Conservation (phyloP, 2,329 filamentous ascomycete species). For the Trichoderma aggressivum region DNA sequence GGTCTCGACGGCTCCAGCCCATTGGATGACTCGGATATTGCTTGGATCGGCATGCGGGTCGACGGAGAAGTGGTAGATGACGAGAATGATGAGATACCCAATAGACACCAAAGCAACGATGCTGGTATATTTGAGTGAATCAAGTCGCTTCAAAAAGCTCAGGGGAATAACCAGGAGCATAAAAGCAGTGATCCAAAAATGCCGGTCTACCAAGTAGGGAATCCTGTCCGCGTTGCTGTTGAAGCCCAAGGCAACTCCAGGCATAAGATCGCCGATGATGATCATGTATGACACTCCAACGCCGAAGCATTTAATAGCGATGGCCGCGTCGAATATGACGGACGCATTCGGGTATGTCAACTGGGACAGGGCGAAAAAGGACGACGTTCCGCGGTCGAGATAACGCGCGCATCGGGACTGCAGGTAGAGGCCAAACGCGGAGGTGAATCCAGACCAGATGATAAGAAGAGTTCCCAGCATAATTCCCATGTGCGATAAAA, state of each 20-base stretch:
- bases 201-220: constrained; percentile 78
- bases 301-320: constrained; percentile 96
- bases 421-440: constrained; percentile 91
- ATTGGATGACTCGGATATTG: constrained; percentile 70
- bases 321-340: constrained; percentile 91
- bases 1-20: constrained; percentile 73
- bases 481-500: constrained; percentile 94
- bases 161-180: constrained; percentile 95
- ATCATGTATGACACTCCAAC: constrained; percentile 97
- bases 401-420: constrained; percentile 92
- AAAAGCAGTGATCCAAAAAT: constrained; percentile 97
- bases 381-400: constrained; percentile 80
- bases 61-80: constrained; percentile 85
- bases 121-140: constrained; percentile 97
- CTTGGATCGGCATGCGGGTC: constrained; percentile 74
- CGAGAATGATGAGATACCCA: constrained; percentile 86
- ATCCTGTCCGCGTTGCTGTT: constrained; percentile 57
- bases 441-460: constrained; percentile 83
- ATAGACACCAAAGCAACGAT: constrained; percentile 89
- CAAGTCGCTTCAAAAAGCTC: constrained; percentile 84
- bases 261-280: constrained; percentile 98
- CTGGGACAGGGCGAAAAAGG: constrained; percentile 95
- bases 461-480: constrained; percentile 79
- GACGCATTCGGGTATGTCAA: constrained; percentile 95
- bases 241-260: constrained; percentile 84